Percentiles rank a stretch among this genome's conserved stretches.
These are phyloP conservation scores for Juglanconis oblonga DNA, from an alignment of 2,329 filamentous ascomycete genomes.

Conservation along the genomic window DNA sequence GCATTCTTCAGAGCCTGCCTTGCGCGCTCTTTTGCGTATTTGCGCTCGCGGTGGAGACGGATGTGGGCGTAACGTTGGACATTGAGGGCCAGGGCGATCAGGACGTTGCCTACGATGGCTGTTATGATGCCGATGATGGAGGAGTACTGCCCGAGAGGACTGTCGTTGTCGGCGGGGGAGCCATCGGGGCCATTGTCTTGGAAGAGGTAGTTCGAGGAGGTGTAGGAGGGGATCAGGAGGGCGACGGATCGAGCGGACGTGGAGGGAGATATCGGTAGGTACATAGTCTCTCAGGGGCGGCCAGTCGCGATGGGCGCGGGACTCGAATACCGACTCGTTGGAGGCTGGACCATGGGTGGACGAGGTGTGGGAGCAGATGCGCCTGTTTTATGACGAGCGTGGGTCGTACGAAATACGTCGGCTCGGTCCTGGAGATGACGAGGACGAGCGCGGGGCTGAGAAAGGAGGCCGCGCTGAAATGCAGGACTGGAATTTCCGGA, in stretches of 20 bases:
- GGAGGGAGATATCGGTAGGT: slow-evolving; percentile 7
- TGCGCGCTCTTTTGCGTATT: slow-evolving; percentile 53
- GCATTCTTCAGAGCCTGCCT: slow-evolving; percentile 51
- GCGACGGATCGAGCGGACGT: slow-evolving; percentile 13
- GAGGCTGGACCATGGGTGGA: slow-evolving; percentile 10
- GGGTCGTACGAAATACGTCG: background rate
- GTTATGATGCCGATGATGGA: slow-evolving; percentile 93
- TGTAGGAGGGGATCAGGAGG: slow-evolving; percentile 16
- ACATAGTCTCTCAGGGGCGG: slow-evolving; percentile 17
- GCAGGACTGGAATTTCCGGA: too few relatives aligned
- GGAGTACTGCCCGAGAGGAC: slow-evolving; percentile 69
- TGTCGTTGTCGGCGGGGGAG: slow-evolving; percentile 34
- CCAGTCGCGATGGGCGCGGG: slow-evolving; percentile 11
- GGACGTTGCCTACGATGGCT: slow-evolving; percentile 85
- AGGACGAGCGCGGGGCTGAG: background rate
- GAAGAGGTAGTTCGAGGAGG: slow-evolving; percentile 18
- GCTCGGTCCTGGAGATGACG: background rate
- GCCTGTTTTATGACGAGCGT: background rate
- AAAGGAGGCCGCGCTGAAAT: too few relatives aligned
- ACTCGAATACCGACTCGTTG: slow-evolving; percentile 3
- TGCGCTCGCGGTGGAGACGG: slow-evolving; percentile 69
- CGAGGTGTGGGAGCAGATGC: background rate
- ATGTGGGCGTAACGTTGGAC: slow-evolving; percentile 96
- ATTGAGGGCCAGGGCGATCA: slow-evolving; percentile 94
- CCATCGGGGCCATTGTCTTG: slow-evolving; percentile 20